Evolutionary conservation across 75 land plant genomes (phyloP), one percentile per base, ranked within the genome.

Genomic region (Isoetes taiwanensis): DNA sequence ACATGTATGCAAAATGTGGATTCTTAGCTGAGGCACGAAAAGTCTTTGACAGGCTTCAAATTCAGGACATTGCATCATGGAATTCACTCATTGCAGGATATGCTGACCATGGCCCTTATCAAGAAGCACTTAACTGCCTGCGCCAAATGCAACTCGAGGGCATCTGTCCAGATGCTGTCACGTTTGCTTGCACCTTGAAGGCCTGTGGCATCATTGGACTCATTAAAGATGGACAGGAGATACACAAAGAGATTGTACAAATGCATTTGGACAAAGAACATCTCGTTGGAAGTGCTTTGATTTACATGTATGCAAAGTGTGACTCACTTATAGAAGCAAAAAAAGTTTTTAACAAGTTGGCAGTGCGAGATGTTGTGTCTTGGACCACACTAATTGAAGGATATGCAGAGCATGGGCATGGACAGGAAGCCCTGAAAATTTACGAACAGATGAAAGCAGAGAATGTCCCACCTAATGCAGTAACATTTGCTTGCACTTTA

Each of bases 351-450:
- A 27, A 53, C 52, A 39, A 41, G 12, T 60, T 78, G 10, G 30
- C 34, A 9, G 65, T 50, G 32, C 63, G 53, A 11, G 70, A 67
- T 10, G 60, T 52, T 8, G 59, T 64, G 10, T 52, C 66, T 12
- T 76, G 78, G 78, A 76, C 63, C 26, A 57, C 50, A 27, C 34
- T 73, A 24, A 53, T 67, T n/a, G n/a, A n/a, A n/a, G n/a, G n/a
- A n/a, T n/a, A n/a, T n/a, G n/a, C n/a, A n/a, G n/a, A n/a, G n/a
- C n/a, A n/a, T n/a, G n/a, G n/a, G n/a, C n/a, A n/a, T n/a, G n/a
- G n/a, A n/a, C n/a, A n/a, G n/a, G n/a, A n/a, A n/a, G n/a, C n/a
- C n/a, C n/a, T n/a, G n/a, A n/a, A n/a, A n/a, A n/a, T n/a, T n/a
- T n/a, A n/a, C n/a, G n/a, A n/a, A n/a, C n/a, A n/a, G n/a, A n/a